Base-by-base conservation (phyloP, 1,284 basidiomycete species). In the Cutaneotrichosporon sp. region DNA sequence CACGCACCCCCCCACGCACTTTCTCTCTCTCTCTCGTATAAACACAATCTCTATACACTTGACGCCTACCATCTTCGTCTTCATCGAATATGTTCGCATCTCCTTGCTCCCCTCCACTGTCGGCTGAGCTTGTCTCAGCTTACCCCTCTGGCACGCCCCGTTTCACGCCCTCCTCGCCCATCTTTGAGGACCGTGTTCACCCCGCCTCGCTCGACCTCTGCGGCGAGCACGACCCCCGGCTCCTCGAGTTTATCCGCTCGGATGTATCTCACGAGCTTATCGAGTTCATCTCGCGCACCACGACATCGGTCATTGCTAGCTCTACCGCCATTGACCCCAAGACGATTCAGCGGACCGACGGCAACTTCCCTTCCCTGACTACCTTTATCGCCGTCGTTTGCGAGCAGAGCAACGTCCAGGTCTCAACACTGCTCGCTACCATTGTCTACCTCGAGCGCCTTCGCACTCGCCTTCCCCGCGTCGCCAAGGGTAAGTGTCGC, bases 381-480 rank as follows among this genome's bases (percentile, higher is more conserved):
- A 85, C 89, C 61, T 99, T 98, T 81, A 94, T 99, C 78, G 83
- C 86, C 64, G 87, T 88, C 77, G 85, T 98, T 62, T 89, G 95
- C 73, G 84, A 89, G 72, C 86, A 87, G 75, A 92, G 91, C 61
- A 92, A 94, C 76, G 92, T 98, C 50, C 92, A 95, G 80, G 91
- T 92, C 4, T 86, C 92, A 16, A 98, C 94, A 47, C 85, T 99
- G 63, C 87, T 98, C 65, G 88, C 91, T 56, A 97, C 95, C 26
- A 85, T 98, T 75, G 86, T 98, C 73, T 98, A 96, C 83, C 88
- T 98, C 65, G 91, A 97, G 71, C 87, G 96, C 52, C 85, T 99
- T 61, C 86, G 89, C 60, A 80, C 85, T 56, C 90, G 90, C 75
- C 83, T 98, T 55, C 92, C 94, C 11, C 85, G 87, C 62, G 86